Percentiles rank a stretch among this genome's conserved stretches.
phyloP scores from a whole-genome alignment of 176 grass and related monocot species.

The Zoysia pacifica region DNA sequence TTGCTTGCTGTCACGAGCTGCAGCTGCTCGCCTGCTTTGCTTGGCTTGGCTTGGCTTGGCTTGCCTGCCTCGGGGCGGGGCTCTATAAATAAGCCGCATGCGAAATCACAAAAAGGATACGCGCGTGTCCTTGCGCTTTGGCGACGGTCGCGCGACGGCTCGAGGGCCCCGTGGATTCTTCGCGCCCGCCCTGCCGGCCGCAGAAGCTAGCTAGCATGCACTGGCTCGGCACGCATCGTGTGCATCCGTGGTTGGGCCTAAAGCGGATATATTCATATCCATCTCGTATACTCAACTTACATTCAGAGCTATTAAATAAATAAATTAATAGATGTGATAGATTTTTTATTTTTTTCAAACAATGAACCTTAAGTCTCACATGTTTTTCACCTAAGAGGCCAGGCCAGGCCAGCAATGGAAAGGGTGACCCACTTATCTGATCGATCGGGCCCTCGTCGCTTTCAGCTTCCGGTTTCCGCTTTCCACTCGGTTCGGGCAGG shows the following conservation, averaged over 20 bases:
- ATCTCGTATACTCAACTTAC: too few species aligned
- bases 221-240: not conserved
- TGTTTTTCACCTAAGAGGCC: too few species aligned
- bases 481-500: not conserved
- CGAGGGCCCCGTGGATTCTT: slow-evolving; percentile 9
- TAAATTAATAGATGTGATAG: too few species aligned
- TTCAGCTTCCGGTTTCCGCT: not conserved
- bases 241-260: not conserved
- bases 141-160: slow-evolving; percentile 30
- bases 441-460: not conserved
- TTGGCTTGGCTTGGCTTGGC: too few species aligned
- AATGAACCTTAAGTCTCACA: too few species aligned
- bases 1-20: too few species aligned
- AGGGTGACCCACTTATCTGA: slow-evolving; percentile 26
- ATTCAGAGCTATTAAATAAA: too few species aligned
- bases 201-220: not conserved
- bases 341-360: too few species aligned
- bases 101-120: not conserved
- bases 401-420: slow-evolving; percentile 30
- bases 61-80: too few species aligned
- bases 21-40: too few species aligned
- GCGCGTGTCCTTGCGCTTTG: not conserved
- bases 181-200: not conserved
- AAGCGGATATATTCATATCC: too few species aligned
- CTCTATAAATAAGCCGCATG: slow-evolving; percentile 46